Conservation (phyloP, 768 basidiomycete species). For the Lactarius hatsudake region DNA sequence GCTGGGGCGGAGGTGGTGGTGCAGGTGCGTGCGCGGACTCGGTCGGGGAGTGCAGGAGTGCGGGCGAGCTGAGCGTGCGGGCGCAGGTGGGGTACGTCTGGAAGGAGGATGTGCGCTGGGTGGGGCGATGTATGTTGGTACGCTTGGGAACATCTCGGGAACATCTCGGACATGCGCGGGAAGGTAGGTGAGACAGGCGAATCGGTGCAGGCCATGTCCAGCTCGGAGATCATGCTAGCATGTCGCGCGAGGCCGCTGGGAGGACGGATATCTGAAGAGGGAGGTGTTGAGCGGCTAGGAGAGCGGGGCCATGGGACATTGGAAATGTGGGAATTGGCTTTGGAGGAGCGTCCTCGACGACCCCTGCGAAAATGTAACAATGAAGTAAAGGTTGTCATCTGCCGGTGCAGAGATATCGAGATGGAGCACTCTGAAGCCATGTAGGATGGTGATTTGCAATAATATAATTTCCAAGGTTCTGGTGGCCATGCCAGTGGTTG, state of each 20-base stretch:
- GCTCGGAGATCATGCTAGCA: constrained; percentile 23
- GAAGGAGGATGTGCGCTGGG: not conserved
- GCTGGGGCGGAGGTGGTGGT: not conserved
- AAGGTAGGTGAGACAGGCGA: constrained; percentile 2
- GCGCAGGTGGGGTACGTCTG: not conserved
- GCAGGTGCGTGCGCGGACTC: not conserved
- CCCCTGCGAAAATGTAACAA: not conserved
- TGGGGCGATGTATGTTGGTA: not conserved
- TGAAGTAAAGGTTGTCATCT: constrained; percentile 2
- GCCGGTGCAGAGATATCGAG: constrained; percentile 1
- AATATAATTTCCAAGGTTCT: not conserved
- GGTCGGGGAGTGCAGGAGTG: not conserved
- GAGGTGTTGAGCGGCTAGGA: constrained; percentile 25
- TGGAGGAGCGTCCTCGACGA: constrained; percentile 3
- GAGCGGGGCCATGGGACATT: constrained; percentile 10
- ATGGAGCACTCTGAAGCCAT: not conserved
- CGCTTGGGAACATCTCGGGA: not conserved
- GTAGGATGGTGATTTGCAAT: not conserved
- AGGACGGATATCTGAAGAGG: constrained; percentile 28
- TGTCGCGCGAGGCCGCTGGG: constrained; percentile 29
- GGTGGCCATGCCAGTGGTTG: no score
- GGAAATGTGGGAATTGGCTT: constrained; percentile 7
- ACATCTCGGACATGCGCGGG: not conserved
- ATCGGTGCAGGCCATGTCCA: not conserved
- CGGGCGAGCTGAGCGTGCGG: constrained; percentile 22